Conservation (phyloP, 2,329 filamentous ascomycete species). For the Apiospora pterosperma region DNA sequence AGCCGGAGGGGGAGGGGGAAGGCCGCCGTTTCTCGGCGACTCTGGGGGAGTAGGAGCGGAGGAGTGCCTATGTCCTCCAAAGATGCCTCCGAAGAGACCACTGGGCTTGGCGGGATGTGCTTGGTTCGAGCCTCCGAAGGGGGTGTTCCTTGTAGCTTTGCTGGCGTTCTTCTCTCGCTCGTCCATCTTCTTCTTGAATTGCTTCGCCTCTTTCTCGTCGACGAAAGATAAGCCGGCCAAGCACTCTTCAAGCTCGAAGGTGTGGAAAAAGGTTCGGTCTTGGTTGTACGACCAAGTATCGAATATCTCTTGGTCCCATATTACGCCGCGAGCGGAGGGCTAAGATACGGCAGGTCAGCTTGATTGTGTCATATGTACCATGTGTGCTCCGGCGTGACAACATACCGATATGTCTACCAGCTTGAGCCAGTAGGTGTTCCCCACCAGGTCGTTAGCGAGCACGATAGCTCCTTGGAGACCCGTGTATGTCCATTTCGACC, state of each 20-base stretch:
- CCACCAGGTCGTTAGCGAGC: slow-evolving; percentile 88
- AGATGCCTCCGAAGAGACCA: slow-evolving; percentile 57
- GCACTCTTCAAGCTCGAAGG: slow-evolving; percentile 92
- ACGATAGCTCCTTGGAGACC: slow-evolving; percentile 90
- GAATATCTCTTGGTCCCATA: slow-evolving; percentile 98
- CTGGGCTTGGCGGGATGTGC: slow-evolving; percentile 41
- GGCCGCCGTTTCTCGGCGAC: slow-evolving; percentile 38
- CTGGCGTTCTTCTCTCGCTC: slow-evolving; percentile 94
- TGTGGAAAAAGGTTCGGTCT: slow-evolving; percentile 95
- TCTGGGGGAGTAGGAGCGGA: slow-evolving; percentile 57
- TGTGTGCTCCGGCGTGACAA: slow-evolving; percentile 14
- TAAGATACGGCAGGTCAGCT: slow-evolving; percentile 29
- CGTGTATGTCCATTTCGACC: slow-evolving; percentile 86
- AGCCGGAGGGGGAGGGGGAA: slow-evolving; percentile 27
- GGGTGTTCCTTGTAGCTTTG: slow-evolving; percentile 77
- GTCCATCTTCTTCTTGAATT: slow-evolving; percentile 96
- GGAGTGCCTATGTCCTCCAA: slow-evolving; percentile 58
- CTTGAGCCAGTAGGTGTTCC: slow-evolving; percentile 96
- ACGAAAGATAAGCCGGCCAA: slow-evolving; percentile 86
- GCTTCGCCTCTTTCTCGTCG: slow-evolving; percentile 96
- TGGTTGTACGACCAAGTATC: slow-evolving; percentile 94
- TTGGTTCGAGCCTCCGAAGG: slow-evolving; percentile 57
- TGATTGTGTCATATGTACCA: background rate
- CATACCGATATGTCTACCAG: slow-evolving; percentile 92
- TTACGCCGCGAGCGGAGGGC: slow-evolving; percentile 76